Conservation (phyloP, 78 protist species). For the Planoprotostelium fungivorum region DNA sequence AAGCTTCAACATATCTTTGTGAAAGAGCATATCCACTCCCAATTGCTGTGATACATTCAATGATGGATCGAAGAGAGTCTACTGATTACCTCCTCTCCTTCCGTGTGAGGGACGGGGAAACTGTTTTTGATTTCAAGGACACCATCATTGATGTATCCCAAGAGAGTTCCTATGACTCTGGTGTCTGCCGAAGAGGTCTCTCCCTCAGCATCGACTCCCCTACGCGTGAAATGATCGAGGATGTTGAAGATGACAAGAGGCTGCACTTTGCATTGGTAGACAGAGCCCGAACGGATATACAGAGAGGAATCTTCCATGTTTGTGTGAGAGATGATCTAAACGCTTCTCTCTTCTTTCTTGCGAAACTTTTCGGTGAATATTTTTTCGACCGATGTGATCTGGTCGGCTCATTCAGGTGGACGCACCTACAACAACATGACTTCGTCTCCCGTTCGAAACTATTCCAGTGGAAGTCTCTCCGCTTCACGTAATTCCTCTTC, state of each 20-base stretch:
- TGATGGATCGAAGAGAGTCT: neutral
- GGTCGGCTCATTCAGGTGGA: too few species aligned
- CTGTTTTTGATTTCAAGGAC: conserved; percentile 65
- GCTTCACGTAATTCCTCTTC: neutral
- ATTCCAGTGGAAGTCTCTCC: too few species aligned
- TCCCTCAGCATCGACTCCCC: conserved; percentile 26
- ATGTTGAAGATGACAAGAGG: conserved; percentile 66
- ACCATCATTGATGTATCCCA: conserved; percentile 63
- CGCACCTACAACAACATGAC: too few species aligned
- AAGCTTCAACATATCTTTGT: conserved; percentile 68
- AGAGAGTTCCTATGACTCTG: conserved; percentile 66
- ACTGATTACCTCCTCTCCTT: conserved; percentile 51
- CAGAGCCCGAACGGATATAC: neutral
- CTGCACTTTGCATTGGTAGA: conserved; percentile 23
- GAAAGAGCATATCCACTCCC: conserved; percentile 70
- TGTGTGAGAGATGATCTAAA: neutral
- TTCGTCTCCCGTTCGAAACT: too few species aligned
- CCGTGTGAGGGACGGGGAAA: conserved; percentile 67
- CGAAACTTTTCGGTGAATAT: neutral
- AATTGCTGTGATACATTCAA: conserved; percentile 9
- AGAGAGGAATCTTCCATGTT: neutral
- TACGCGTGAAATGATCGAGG: conserved; percentile 61
- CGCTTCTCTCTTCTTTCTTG: neutral
- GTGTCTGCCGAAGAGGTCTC: conserved; percentile 16
- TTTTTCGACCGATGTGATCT: neutral